Evolutionary conservation across 2,329 filamentous ascomycete genomes (phyloP).

Genomic region (Fusarium sp.): DNA sequence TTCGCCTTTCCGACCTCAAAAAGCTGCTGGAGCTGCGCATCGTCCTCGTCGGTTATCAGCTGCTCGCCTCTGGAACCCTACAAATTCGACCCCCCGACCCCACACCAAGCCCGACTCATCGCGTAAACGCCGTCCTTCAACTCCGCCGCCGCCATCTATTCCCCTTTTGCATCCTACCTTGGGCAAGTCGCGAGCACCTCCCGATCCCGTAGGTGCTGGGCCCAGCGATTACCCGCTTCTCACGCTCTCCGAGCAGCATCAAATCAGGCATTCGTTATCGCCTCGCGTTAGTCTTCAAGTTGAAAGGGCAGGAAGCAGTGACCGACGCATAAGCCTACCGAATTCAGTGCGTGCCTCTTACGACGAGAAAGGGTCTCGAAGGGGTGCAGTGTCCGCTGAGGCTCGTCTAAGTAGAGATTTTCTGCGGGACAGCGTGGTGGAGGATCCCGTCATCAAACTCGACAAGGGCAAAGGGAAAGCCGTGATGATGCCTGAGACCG

Average conservation of each 20-base stretch:
- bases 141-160: conserved; percentile 65
- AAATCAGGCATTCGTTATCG: conserved; percentile 58
- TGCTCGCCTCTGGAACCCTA: conserved; percentile 71
- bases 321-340: conserved; percentile 67
- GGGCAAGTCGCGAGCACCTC: conserved; percentile 50
- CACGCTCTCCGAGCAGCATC: conserved; percentile 63
- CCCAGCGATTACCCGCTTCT: conserved; percentile 65
- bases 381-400: conserved; percentile 47
- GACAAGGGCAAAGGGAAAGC: conserved; percentile 67
- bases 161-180: conserved; percentile 62
- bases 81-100: conserved; percentile 68
- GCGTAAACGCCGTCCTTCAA: conserved; percentile 63
- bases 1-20: conserved; percentile 60
- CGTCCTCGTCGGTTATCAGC: conserved; percentile 59
- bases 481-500: conserved; percentile 59
- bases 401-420: conserved; percentile 34
- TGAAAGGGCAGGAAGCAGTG: conserved; percentile 60
- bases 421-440: conserved; percentile 26
- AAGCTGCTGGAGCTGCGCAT: conserved; percentile 45
- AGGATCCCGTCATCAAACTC: conserved; percentile 43
- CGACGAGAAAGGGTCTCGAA: conserved; percentile 61
- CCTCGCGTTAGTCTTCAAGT: conserved; percentile 65
- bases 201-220: conserved; percentile 55
- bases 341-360: conserved; percentile 65
- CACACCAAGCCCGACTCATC: conserved; percentile 39